A percentile compares a stretch with the other conserved stretches of the same genome.
Evolutionary conservation across 345 rosid species (phyloP).

Genomic region (Fremontodendron californicum): DNA sequence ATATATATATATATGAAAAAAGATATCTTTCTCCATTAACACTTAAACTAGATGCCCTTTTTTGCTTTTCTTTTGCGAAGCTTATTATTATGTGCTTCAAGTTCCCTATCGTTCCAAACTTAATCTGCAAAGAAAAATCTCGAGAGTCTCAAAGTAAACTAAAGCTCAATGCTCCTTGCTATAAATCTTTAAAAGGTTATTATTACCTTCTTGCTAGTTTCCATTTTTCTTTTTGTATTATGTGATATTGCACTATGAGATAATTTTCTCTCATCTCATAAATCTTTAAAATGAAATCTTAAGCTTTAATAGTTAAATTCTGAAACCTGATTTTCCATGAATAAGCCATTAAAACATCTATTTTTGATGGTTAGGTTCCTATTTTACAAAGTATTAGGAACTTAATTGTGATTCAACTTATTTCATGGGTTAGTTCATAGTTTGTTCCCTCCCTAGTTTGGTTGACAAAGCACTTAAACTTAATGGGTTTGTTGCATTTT

Average conservation of each 20-base stretch:
- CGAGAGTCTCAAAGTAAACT: not conserved
- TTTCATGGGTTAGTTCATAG: not conserved
- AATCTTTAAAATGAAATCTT: no score
- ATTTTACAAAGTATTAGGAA: not conserved
- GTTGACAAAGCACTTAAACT: not conserved
- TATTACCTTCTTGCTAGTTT: not conserved
- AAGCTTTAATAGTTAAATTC: no score
- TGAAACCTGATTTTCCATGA: no score
- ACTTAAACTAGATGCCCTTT: constrained; percentile 1
- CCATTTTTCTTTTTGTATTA: not conserved
- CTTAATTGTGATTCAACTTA: not conserved
- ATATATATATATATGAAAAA: no score
- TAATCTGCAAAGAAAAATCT: not conserved
- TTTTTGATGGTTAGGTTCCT: not conserved
- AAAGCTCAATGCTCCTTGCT: not conserved
- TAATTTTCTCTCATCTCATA: not conserved
- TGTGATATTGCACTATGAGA: not conserved
- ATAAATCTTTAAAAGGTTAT: not conserved
- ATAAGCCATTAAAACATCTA: not conserved
- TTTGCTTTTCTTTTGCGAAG: not conserved
- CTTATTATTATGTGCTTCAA: not conserved
- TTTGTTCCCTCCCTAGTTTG: not conserved
- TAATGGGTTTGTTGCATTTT: not conserved
- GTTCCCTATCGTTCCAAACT: not conserved
- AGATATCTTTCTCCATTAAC: constrained; percentile 3